Percentiles rank a stretch among this genome's conserved stretches.
These are phyloP conservation scores for Penicillium brasilianum DNA, from an alignment of 2,329 filamentous ascomycete genomes.

Conservation along the genomic window DNA sequence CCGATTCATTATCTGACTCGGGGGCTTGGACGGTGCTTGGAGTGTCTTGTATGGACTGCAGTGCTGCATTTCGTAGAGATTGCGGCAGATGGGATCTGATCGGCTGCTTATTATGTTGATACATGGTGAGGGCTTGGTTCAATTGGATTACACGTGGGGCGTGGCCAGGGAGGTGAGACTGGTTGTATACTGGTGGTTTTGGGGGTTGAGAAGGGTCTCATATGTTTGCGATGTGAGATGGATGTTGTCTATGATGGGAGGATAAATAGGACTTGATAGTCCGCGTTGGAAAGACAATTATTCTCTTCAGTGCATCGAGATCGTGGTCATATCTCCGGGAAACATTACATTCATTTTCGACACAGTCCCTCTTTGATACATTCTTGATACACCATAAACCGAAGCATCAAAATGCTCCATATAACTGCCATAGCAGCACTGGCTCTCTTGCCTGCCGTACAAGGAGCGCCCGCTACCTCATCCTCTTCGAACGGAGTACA, in stretches of 20 bases:
- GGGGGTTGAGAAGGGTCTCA: background rate
- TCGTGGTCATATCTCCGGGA: background rate
- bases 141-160: background rate
- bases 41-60: background rate
- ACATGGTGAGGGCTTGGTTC: background rate
- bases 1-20: background rate
- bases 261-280: background rate
- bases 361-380: too few species aligned
- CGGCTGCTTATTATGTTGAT: background rate
- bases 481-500: background rate
- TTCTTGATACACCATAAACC: background rate
- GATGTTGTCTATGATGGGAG: background rate
- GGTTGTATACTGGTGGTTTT: background rate
- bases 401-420: conserved; percentile 10
- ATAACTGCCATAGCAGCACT: conserved; percentile 9
- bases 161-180: background rate
- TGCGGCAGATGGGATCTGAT: background rate
- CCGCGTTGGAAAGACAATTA: background rate
- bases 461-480: conserved; percentile 7
- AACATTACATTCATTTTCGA: too few species aligned
- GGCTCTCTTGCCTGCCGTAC: conserved; percentile 12
- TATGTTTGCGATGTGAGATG: background rate
- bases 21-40: background rate
- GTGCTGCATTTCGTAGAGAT: background rate
- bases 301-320: background rate